phyloP scores from a whole-genome alignment of 2,329 filamentous ascomycete genomes.

The Fusarium hainanense region DNA sequence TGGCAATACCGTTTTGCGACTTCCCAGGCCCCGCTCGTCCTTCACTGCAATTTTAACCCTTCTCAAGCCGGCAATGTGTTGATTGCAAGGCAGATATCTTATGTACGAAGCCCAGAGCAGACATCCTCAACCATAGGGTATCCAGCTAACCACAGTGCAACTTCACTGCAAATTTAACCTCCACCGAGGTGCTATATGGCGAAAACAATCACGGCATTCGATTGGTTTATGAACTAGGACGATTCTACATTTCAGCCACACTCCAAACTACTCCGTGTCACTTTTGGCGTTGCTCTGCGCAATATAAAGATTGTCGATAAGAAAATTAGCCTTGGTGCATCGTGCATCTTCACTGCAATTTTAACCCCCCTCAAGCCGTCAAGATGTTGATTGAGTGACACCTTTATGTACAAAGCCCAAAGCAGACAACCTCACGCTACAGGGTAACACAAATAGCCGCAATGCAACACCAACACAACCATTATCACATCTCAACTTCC shows the following conservation, averaged over 20 bases:
- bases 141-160: too few relatives aligned
- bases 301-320: too few relatives aligned
- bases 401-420: neutral
- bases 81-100: neutral
- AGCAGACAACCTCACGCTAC: neutral
- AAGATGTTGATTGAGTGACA: too few relatives aligned
- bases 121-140: neutral
- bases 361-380: neutral
- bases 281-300: too few relatives aligned
- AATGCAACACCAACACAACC: neutral
- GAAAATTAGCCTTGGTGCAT: too few relatives aligned
- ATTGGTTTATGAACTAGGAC: rapidly evolving
- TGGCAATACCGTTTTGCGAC: too few relatives aligned
- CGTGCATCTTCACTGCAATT: neutral
- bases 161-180: neutral
- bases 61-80: neutral
- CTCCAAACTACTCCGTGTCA: neutral
- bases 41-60: neutral
- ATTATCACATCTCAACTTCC: neutral
- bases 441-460: too few relatives aligned
- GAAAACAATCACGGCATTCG: rapidly evolving
- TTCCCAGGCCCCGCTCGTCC: too few relatives aligned
- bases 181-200: neutral
- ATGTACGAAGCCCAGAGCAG: neutral
- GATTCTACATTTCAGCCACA: neutral